Evolutionary conservation across 78 protist genomes (phyloP).

Genomic region (Monosiga brevicollis): DNA sequence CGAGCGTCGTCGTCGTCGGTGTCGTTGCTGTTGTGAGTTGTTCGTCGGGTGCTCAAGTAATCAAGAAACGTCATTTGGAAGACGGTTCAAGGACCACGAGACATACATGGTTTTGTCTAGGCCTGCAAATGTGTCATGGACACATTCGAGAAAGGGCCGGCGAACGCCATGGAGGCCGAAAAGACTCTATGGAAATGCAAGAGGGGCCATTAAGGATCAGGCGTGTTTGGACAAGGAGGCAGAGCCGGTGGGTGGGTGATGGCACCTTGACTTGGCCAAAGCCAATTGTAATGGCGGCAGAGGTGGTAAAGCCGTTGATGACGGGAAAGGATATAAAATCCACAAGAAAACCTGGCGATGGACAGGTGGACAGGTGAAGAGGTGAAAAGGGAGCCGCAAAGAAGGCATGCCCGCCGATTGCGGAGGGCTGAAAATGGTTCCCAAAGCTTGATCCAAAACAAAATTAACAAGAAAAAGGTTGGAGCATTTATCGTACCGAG

Average conservation of each 20-base stretch:
- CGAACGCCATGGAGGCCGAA: neutral
- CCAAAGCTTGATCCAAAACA: too few relatives aligned
- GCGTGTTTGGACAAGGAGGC: neutral
- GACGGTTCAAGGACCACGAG: too few relatives aligned
- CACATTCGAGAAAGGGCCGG: neutral
- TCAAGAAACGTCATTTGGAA: too few relatives aligned
- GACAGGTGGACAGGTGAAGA: too few relatives aligned
- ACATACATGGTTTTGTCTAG: neutral
- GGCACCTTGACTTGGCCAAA: neutral
- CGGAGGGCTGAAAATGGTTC: too few relatives aligned
- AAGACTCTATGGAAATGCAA: neutral
- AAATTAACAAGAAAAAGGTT: too few relatives aligned
- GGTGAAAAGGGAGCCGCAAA: too few relatives aligned
- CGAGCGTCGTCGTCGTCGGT: neutral
- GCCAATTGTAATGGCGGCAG: slow-evolving; percentile 12
- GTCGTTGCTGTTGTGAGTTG: neutral
- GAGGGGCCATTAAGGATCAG: neutral
- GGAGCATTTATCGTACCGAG: too few relatives aligned
- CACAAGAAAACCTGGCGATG: neutral
- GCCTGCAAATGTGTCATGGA: neutral
- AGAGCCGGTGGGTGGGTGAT: neutral
- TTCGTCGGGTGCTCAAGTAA: neutral
- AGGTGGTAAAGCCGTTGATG: slow-evolving; percentile 3
- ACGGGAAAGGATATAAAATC: neutral
- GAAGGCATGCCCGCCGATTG: too few relatives aligned